Evolutionary conservation across 768 basidiomycete species (phyloP).

Genomic region (Peribolospora baueri): DNA sequence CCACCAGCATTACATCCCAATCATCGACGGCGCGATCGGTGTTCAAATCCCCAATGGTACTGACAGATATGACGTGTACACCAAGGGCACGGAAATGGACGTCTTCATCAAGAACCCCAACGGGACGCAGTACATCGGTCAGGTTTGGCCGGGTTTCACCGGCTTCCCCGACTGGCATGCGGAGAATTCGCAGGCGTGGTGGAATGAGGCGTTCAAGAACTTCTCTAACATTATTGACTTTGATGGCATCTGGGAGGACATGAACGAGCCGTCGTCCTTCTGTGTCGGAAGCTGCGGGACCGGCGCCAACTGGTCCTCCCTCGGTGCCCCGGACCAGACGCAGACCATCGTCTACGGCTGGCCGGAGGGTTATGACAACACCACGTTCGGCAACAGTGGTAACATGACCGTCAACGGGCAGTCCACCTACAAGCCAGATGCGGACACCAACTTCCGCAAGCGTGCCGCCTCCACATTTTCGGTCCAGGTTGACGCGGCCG

Average conservation of each 20-base stretch:
- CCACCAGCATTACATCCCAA: conserved; percentile 11
- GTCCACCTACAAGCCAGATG: conserved; percentile 1
- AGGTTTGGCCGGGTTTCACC: conserved; percentile 58
- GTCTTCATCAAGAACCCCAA: conserved; percentile 54
- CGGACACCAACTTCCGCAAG: neutral
- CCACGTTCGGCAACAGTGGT: conserved; percentile 40
- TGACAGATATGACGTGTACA: conserved; percentile 33
- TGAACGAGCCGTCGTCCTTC: conserved; percentile 45
- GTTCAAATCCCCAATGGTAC: neutral
- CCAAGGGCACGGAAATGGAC: conserved; percentile 32
- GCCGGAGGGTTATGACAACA: conserved; percentile 47
- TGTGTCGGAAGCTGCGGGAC: conserved; percentile 34
- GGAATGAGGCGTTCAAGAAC: conserved; percentile 34
- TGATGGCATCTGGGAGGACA: conserved; percentile 43
- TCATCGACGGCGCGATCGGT: conserved; percentile 18
- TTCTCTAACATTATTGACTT: conserved; percentile 24
- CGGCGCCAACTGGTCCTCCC: conserved; percentile 1
- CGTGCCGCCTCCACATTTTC: neutral
- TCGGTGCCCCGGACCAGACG: neutral
- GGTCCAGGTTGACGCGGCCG: neutral
- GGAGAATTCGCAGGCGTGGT: conserved; percentile 30
- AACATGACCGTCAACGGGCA: conserved; percentile 37
- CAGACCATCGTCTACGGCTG: conserved; percentile 29
- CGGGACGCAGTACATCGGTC: conserved; percentile 43
- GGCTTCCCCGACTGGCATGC: conserved; percentile 26